Evolutionary conservation across 2,329 filamentous ascomycete species (phyloP), one percentile per base, ranked within the genome.

Genomic region (Aspergillus phoenicis): DNA sequence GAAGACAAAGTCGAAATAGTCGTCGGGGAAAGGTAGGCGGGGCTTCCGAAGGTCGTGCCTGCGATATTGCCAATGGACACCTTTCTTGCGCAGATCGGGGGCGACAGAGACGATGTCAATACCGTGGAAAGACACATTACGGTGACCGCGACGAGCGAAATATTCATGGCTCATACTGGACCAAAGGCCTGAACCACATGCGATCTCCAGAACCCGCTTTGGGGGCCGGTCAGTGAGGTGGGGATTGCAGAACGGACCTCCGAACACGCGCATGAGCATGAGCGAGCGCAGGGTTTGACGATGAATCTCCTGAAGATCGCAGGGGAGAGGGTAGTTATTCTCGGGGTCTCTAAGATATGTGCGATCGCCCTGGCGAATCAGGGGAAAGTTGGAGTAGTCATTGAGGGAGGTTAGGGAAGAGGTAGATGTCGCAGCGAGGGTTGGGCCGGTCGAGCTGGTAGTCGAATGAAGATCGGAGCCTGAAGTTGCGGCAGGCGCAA

Each of bases 101-200:
- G 89, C 88, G 24, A 94, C 75, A 4, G 90, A 88, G 8, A 90
- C 89, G 59, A 96, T 87, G 72, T 97, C 93, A 43, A 97, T 77
- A 1, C 93, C 93, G 0, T 89, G 91, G 72, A 96, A 97, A 5
- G 87, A 85, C 22, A 96, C 88, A 62, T 87, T 83, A 4, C 83
- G 78, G 71, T 90, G 84, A 13, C 91, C 91, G 58, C 85, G 82
- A 52, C 86, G 83, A 59, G 85, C 83, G 72, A 93, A 91, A 76
- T 91, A 90, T 38, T 91, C 87, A 75, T 96, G 90, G 74, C 91
- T 96, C 81, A 92, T 88, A 33, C 91, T 89, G 68, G 91, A 93
- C 93, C 93, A 97, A 73, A 96, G 91, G 24, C 87, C 94, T 20
- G 90, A 90, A 17, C 93, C 93, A 75, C 94, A 98, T 30, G 89